These are phyloP conservation scores for Boletus rubropictus DNA, from an alignment of 768 basidiomycete genomes.

Conservation along the genomic window DNA sequence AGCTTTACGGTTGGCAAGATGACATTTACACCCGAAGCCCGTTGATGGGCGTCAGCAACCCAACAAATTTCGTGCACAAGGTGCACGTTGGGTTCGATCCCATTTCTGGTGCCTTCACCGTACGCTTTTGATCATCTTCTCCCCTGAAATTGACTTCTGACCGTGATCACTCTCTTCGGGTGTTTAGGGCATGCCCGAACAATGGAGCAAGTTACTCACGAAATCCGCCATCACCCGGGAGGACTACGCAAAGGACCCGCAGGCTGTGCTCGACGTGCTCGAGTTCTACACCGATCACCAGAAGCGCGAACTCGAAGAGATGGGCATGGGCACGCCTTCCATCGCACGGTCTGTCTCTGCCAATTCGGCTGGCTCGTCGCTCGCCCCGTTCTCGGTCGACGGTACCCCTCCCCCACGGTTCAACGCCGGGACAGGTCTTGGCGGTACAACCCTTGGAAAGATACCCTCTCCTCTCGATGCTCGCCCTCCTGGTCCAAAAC, in stretches of 20 bases:
- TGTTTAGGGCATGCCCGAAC: slow-evolving; percentile 85
- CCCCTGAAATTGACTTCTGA: neutral
- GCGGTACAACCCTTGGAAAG: slow-evolving; percentile 52
- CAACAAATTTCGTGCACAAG: slow-evolving; percentile 98
- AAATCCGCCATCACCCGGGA: slow-evolving; percentile 97
- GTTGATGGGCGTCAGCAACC: slow-evolving; percentile 87
- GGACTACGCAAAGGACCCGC: slow-evolving; percentile 94
- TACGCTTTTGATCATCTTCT: slow-evolving; percentile 35
- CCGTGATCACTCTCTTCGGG: neutral
- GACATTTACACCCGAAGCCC: slow-evolving; percentile 92
- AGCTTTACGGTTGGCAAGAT: slow-evolving; percentile 98
- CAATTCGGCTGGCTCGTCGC: slow-evolving; percentile 22
- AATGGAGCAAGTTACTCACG: slow-evolving; percentile 96
- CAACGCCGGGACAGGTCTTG: slow-evolving; percentile 88
- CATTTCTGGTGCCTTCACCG: slow-evolving; percentile 88
- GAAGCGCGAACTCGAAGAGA: slow-evolving; percentile 84
- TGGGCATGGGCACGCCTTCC: slow-evolving; percentile 33
- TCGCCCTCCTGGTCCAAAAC: slow-evolving; percentile 34
- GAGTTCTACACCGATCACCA: slow-evolving; percentile 99
- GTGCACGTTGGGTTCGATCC: slow-evolving; percentile 98
- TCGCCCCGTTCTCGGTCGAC: slow-evolving; percentile 33
- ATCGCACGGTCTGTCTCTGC: slow-evolving; percentile 20
- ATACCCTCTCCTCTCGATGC: slow-evolving; percentile 33
- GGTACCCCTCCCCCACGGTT: slow-evolving; percentile 67
- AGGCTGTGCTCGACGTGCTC: slow-evolving; percentile 94